phyloP scores from a whole-genome alignment of 345 rosid species.

The Diplotaxis tenuifolia region DNA sequence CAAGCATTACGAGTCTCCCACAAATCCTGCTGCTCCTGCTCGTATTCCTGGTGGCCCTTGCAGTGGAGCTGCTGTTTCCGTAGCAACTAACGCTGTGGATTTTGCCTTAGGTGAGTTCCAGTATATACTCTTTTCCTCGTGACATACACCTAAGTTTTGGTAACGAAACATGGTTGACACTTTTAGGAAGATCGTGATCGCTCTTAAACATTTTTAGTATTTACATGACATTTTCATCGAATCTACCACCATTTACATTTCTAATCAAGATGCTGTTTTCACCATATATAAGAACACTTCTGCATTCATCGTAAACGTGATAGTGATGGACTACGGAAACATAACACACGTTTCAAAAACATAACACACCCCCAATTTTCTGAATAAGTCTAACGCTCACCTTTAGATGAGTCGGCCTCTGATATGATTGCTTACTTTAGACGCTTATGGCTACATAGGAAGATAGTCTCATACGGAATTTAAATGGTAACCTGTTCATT shows the following conservation, averaged over 20 bases:
- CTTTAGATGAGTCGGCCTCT: background rate
- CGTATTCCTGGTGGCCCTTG: constrained; percentile 84
- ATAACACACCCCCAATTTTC: background rate
- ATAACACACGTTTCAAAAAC: background rate
- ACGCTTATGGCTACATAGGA: background rate
- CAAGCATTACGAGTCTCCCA: constrained; percentile 75
- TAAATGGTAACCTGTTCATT: no score
- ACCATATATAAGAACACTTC: background rate
- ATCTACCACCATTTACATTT: background rate
- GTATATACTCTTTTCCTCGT: background rate
- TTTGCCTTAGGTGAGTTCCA: constrained; percentile 55
- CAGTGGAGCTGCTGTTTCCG: constrained; percentile 94
- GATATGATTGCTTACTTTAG: background rate
- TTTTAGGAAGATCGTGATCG: background rate
- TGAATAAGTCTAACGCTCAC: background rate
- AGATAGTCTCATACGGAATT: background rate
- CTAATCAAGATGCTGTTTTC: constrained; percentile 6
- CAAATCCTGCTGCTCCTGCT: constrained; percentile 74
- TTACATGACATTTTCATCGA: background rate
- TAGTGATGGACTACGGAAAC: background rate
- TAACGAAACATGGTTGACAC: background rate
- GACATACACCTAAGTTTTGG: background rate
- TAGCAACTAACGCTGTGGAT: constrained; percentile 80
- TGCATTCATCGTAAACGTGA: constrained; percentile 8
- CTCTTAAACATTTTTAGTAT: background rate